phyloP scores from a whole-genome alignment of 108 stramenopile genomes.

The Nitzschia palea region DNA sequence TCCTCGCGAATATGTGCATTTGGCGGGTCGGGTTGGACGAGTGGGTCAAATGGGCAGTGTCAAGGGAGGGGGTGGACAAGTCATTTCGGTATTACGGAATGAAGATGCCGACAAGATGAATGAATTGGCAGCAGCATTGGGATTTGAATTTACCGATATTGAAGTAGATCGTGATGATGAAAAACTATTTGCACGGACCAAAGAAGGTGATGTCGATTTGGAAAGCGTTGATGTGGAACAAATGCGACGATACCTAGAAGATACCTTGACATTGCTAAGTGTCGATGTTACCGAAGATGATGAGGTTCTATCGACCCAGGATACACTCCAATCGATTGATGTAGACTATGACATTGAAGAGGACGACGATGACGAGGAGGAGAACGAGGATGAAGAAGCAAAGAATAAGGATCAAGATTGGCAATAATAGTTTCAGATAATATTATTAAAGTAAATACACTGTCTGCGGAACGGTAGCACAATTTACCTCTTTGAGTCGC shows the following conservation, averaged over 20 bases:
- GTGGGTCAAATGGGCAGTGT: constrained; percentile 80
- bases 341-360: constrained; percentile 24
- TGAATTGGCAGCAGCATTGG: constrained; percentile 58
- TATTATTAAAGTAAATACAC: too few species aligned
- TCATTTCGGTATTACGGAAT: constrained; percentile 64
- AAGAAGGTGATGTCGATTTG: constrained; percentile 23
- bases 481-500: too few species aligned
- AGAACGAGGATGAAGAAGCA: constrained; percentile 32
- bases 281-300: constrained; percentile 30
- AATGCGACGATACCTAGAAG: constrained; percentile 72
- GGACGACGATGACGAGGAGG: constrained; percentile 15
- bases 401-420: background rate
- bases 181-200: background rate
- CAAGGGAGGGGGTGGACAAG: constrained; percentile 61
- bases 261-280: constrained; percentile 54
- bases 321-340: background rate
- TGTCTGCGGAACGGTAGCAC: too few species aligned
- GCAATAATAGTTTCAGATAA: background rate
- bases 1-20: constrained; percentile 82
- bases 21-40: constrained; percentile 86
- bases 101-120: constrained; percentile 72
- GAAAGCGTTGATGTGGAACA: constrained; percentile 56
- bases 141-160: constrained; percentile 72
- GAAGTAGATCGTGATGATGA: constrained; percentile 41
- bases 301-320: constrained; percentile 4